phyloP scores from a whole-genome alignment of 2,329 filamentous ascomycete species.

The Rutstroemia sp. region DNA sequence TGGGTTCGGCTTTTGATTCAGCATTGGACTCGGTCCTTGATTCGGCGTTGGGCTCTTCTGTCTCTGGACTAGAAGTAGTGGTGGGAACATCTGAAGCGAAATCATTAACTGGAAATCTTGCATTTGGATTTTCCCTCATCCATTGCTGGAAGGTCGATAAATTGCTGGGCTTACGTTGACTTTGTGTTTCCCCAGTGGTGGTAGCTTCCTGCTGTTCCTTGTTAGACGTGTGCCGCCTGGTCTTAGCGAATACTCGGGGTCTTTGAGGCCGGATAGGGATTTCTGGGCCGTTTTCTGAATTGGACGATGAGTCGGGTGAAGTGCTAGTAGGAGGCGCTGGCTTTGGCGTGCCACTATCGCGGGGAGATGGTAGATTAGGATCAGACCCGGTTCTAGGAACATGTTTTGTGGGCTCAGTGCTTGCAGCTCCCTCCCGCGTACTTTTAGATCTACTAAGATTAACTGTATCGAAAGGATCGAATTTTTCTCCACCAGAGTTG shows the following conservation, averaged over 20 bases:
- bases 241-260: conserved; percentile 10
- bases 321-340: conserved; percentile 4
- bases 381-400: conserved; percentile 25
- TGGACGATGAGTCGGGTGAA: conserved; percentile 4
- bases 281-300: conserved; percentile 11
- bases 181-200: background rate
- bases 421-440: conserved; percentile 17
- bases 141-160: conserved; percentile 13
- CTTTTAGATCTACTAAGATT: conserved; percentile 28
- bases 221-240: conserved; percentile 3
- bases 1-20: too few species aligned
- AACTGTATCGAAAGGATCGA: conserved; percentile 44
- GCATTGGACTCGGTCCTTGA: background rate
- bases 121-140: conserved; percentile 14
- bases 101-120: conserved; percentile 17
- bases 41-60: background rate
- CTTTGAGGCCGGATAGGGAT: background rate
- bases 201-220: conserved; percentile 7
- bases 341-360: conserved; percentile 12
- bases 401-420: conserved; percentile 5
- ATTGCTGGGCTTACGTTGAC: conserved; percentile 19
- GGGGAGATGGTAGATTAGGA: conserved; percentile 20
- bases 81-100: conserved; percentile 20
- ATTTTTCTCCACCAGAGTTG: conserved; percentile 49
- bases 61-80: conserved; percentile 13